Evolutionary conservation across 345 rosid species (phyloP).

Genomic region (Citrus sp.): DNA sequence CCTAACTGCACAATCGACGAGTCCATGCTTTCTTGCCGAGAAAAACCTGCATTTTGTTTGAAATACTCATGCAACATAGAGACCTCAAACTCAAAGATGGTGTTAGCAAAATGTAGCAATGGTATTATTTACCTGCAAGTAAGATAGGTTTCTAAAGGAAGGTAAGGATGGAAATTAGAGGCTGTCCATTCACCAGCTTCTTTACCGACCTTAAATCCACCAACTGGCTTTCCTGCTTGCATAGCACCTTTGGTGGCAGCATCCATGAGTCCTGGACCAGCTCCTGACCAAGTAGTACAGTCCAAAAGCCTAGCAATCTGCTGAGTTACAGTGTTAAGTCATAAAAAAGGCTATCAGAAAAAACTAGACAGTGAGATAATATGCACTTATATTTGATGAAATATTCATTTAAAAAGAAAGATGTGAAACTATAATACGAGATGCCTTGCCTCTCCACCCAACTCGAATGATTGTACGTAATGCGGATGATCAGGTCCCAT

Average conservation of each 20-base stretch:
- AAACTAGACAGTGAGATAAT: neutral
- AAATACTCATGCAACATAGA: neutral
- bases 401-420: neutral
- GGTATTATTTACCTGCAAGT: slow-evolving; percentile 70
- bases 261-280: slow-evolving; percentile 97
- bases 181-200: slow-evolving; percentile 95
- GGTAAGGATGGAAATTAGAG: slow-evolving; percentile 77
- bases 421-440: slow-evolving; percentile 2
- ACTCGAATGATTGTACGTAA: slow-evolving; percentile 54
- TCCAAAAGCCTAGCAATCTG: slow-evolving; percentile 80
- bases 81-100: neutral
- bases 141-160: slow-evolving; percentile 67
- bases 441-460: slow-evolving; percentile 68
- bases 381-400: neutral
- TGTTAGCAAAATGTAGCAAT: neutral
- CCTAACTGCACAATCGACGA: slow-evolving; percentile 78
- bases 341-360: neutral
- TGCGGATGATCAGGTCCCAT: slow-evolving; percentile 68
- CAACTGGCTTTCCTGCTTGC: slow-evolving; percentile 69
- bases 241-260: slow-evolving; percentile 84
- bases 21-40: slow-evolving; percentile 93
- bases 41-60: slow-evolving; percentile 55
- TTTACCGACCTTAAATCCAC: slow-evolving; percentile 80
- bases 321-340: slow-evolving; percentile 4
- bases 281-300: slow-evolving; percentile 94